Percentiles rank a stretch among this genome's conserved stretches.
phyloP scores from a whole-genome alignment of 495 filamentous ascomycete species.

The Lasiosphaeria miniovina region DNA sequence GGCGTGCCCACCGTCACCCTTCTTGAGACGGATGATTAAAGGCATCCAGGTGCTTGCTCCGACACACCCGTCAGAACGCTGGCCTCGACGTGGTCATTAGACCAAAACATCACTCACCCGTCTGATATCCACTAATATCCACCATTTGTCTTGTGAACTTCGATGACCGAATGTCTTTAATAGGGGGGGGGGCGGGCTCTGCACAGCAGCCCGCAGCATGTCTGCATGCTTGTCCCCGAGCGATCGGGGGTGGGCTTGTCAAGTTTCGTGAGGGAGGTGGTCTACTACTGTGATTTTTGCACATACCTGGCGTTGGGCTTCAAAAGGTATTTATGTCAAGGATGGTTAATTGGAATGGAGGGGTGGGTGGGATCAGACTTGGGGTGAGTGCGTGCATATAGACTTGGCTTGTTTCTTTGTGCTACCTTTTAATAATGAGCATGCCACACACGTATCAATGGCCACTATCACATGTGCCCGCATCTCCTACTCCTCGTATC shows the following conservation, averaged over 20 bases:
- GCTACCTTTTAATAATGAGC: neutral
- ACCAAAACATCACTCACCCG: neutral
- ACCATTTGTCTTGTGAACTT: no score
- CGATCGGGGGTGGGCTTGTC: neutral
- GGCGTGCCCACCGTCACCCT: slow-evolving; percentile 79
- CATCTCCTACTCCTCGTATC: no score
- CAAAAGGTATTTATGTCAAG: slow-evolving; percentile 5
- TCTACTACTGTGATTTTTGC: neutral
- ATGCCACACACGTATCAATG: no score
- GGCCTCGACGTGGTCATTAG: neutral
- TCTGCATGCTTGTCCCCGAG: neutral
- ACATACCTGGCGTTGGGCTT: slow-evolving; percentile 5
- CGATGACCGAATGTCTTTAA: no score
- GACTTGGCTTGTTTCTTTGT: neutral
- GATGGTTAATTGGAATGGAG: slow-evolving; percentile 6
- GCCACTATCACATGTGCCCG: no score
- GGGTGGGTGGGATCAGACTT: slow-evolving; percentile 1
- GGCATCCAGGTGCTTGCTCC: neutral
- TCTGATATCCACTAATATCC: neutral
- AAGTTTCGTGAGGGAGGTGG: neutral
- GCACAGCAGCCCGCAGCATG: neutral
- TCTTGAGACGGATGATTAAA: slow-evolving; percentile 47
- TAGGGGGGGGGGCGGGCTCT: no score
- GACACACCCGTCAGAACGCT: neutral
- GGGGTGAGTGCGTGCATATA: slow-evolving; percentile 1